Evolutionary conservation across 2,329 filamentous ascomycete genomes (phyloP).

Genomic region (Calycina marina): DNA sequence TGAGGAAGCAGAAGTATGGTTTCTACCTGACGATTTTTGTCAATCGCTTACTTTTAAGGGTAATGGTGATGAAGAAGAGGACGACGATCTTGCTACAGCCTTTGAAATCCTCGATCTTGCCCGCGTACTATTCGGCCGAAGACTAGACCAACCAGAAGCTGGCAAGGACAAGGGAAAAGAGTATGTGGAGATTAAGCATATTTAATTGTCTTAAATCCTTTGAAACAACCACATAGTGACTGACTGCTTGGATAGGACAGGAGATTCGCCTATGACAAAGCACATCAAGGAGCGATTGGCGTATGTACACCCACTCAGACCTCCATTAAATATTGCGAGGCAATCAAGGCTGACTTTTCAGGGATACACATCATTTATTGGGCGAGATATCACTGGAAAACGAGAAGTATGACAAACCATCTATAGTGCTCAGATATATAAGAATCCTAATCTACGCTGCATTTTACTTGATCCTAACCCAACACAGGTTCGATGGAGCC

Average conservation of each 20-base stretch:
- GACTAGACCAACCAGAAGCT: slow-evolving; percentile 34
- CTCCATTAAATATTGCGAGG: no score
- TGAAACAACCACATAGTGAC: no score
- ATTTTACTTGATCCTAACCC: slow-evolving; percentile 7
- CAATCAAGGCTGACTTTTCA: no score
- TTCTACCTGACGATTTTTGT: slow-evolving; percentile 32
- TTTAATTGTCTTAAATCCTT: no score
- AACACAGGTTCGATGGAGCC: slow-evolving; percentile 59
- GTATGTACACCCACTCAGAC: no score
- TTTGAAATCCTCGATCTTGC: slow-evolving; percentile 77
- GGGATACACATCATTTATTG: slow-evolving; percentile 88
- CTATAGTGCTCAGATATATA: no score
- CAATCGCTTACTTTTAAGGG: slow-evolving; percentile 24
- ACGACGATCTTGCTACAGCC: slow-evolving; percentile 61
- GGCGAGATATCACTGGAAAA: slow-evolving; percentile 96
- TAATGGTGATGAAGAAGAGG: slow-evolving; percentile 25
- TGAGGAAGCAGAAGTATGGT: slow-evolving; percentile 39
- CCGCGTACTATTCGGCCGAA: slow-evolving; percentile 46
- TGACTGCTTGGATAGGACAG: no score
- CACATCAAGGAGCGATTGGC: slow-evolving; percentile 75
- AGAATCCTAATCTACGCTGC: background rate
- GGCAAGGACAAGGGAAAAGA: slow-evolving; percentile 32
- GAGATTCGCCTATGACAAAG: slow-evolving; percentile 27
- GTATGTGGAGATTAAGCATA: no score
- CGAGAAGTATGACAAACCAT: slow-evolving; percentile 65